These are phyloP conservation scores for Athelia sp. DNA, from an alignment of 1,284 basidiomycete species.

Conservation along the genomic window DNA sequence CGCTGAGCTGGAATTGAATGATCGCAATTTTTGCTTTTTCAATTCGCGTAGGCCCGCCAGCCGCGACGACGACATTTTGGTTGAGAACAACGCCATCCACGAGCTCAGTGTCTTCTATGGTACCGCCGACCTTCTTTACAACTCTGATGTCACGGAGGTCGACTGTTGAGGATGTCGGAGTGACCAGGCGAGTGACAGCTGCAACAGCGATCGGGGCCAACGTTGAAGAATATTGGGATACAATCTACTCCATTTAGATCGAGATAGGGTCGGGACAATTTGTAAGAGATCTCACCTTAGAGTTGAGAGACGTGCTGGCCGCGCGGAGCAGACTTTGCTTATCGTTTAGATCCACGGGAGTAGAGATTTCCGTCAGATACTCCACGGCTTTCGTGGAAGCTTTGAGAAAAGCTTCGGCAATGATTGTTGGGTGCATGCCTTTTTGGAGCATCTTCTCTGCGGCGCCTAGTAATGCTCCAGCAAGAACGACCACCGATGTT, in stretches of 20 bases:
- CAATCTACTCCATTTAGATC: conserved; percentile 59
- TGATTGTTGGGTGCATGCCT: conserved; percentile 97
- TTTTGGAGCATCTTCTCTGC: conserved; percentile 97
- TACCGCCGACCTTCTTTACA: conserved; percentile 98
- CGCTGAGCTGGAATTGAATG: conserved; percentile 97
- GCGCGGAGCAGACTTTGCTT: conserved; percentile 84
- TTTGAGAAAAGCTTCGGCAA: conserved; percentile 93
- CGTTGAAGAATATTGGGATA: conserved; percentile 97
- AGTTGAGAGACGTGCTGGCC: conserved; percentile 94
- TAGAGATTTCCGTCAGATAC: conserved; percentile 90
- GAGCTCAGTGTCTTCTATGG: conserved; percentile 98
- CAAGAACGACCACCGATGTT: conserved; percentile 97
- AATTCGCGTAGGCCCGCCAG: conserved; percentile 91
- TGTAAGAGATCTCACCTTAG: conserved; percentile 68
- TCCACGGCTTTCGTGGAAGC: conserved; percentile 94
- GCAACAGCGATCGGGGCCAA: conserved; percentile 96
- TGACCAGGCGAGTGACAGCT: conserved; percentile 89
- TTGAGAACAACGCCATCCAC: conserved; percentile 96
- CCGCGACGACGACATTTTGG: conserved; percentile 88
- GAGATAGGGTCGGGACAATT: conserved; percentile 3
- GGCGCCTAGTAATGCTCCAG: conserved; percentile 88
- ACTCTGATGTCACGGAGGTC: conserved; percentile 95
- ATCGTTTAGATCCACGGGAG: conserved; percentile 90
- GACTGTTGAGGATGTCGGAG: conserved; percentile 86
- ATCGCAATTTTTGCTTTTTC: conserved; percentile 99